Percentiles rank a stretch among this genome's conserved stretches.
These are phyloP conservation scores for Calonectria honghensis DNA, from an alignment of 2,329 filamentous ascomycete genomes.

Conservation along the genomic window DNA sequence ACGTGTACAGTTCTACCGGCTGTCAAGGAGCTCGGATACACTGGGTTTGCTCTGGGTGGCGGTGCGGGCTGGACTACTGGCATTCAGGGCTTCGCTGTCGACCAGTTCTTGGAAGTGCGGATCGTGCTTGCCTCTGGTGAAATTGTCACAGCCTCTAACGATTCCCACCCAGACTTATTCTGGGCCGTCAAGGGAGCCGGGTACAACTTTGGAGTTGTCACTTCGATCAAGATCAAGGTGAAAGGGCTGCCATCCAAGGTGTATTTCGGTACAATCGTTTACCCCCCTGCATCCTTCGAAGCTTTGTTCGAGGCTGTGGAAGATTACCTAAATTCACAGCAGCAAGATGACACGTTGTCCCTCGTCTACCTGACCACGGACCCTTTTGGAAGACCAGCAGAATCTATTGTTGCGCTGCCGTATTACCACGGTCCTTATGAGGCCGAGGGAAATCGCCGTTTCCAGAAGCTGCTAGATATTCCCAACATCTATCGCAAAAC, in stretches of 20 bases:
- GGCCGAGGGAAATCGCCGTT: conserved; percentile 5
- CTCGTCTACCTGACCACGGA: conserved; percentile 15
- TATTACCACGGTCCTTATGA: conserved; percentile 3
- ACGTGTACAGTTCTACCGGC: not conserved
- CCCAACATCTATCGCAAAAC: conserved; percentile 4
- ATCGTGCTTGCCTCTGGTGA: conserved; percentile 4
- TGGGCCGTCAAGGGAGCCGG: conserved; percentile 15
- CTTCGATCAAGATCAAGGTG: conserved; percentile 13
- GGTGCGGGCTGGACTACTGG: conserved; percentile 9
- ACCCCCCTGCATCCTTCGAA: not conserved
- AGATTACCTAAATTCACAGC: not conserved
- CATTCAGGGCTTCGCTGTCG: conserved; percentile 2
- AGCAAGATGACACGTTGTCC: not conserved
- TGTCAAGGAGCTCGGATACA: conserved; percentile 19
- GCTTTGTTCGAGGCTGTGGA: not conserved
- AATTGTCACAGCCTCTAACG: not conserved
- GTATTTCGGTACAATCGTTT: not conserved
- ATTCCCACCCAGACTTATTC: conserved; percentile 10
- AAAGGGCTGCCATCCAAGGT: not conserved
- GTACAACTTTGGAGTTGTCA: conserved; percentile 17
- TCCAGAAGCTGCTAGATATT: conserved; percentile 1
- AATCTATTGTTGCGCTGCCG: not conserved
- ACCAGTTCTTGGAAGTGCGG: conserved; percentile 5
- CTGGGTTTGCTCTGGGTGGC: not conserved
- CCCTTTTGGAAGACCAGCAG: conserved; percentile 1